These are phyloP conservation scores for Solanum pennellii DNA, from an alignment of 257 asterid genomes.

Conservation along the genomic window DNA sequence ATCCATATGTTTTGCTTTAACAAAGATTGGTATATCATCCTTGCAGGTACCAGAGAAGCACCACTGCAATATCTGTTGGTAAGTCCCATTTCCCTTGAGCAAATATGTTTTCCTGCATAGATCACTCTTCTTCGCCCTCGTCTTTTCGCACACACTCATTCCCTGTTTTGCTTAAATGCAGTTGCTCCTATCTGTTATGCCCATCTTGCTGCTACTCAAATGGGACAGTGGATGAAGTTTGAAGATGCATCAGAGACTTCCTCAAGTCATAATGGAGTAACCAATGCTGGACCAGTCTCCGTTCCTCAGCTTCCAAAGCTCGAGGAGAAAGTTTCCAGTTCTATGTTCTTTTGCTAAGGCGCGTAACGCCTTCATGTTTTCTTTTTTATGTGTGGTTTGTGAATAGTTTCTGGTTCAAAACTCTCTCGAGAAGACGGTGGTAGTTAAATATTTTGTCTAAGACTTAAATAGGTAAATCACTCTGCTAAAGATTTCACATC, in stretches of 20 bases:
- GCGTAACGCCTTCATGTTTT: background rate
- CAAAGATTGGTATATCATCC: background rate
- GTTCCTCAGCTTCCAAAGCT: conserved; percentile 69
- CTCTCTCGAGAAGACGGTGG: background rate
- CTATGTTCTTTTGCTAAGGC: conserved; percentile 70
- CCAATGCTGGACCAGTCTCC: conserved; percentile 48
- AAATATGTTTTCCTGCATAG: background rate
- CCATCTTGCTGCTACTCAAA: conserved; percentile 86
- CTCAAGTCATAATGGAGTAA: conserved; percentile 56
- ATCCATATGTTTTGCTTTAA: background rate
- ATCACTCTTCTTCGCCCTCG: background rate
- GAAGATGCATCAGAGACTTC: conserved; percentile 85
- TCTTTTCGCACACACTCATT: background rate
- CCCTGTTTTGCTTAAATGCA: background rate
- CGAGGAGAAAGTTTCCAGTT: conserved; percentile 49
- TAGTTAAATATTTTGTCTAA: background rate
- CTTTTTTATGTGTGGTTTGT: background rate
- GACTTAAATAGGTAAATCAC: background rate
- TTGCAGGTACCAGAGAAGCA: conserved; percentile 90
- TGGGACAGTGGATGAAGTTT: conserved; percentile 88
- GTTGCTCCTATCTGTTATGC: conserved; percentile 95
- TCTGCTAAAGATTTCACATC: background rate
- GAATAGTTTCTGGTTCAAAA: background rate
- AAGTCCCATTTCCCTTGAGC: background rate
- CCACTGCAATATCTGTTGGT: conserved; percentile 93